Base-by-base conservation (phyloP, 106 monocot genomes). In the Allium cepa region DNA sequence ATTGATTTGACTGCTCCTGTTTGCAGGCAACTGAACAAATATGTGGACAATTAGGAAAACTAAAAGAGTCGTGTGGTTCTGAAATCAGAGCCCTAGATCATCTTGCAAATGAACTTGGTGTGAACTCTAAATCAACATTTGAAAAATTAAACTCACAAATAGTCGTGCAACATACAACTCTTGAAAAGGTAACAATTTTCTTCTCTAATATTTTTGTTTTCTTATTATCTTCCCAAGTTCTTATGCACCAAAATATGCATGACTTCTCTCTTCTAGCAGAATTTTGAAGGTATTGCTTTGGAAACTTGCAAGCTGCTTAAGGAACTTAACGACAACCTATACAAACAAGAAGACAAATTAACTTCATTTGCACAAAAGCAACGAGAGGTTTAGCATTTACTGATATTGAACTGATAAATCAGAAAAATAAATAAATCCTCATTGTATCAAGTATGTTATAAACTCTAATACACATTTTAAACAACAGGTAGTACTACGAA, bases 81-180 rank as follows among this genome's bases (percentile, higher is more conserved):
- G 88, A 85, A 8, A 82, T 95, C 62, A 75, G 70, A 64, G 70
- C 76, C 53, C 75, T 95, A 58, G 75, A 80, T 78, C 79, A 79
- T 73, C 69, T 95, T 69, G 81, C 88, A 18, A 83, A 76, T 70
- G 88, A 95, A 73, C 80, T 95, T 18, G 85, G 81, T 69, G 79
- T 74, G 46, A 95, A 91, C 71, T 91, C 95, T 55, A 53, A 55
- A 63, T 53, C 50, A 45, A 72, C 80, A 51, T 81, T 85, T 67
- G 78, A 72, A 65, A 79, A 85, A 59, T 46, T 87, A 12, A 81
- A 81, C 48, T 79, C 77, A 36, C 84, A 90, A 85, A 79, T 90
- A 52, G 63, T 68, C 45, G 57, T 64, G 46, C 84, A 94, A 60
- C 77, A 80, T 49, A 76, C 77, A 57, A 67, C 71, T 51, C 71